Evolutionary conservation across 2,329 filamentous ascomycete genomes (phyloP).

Genomic region (Apiospora phragmitis): DNA sequence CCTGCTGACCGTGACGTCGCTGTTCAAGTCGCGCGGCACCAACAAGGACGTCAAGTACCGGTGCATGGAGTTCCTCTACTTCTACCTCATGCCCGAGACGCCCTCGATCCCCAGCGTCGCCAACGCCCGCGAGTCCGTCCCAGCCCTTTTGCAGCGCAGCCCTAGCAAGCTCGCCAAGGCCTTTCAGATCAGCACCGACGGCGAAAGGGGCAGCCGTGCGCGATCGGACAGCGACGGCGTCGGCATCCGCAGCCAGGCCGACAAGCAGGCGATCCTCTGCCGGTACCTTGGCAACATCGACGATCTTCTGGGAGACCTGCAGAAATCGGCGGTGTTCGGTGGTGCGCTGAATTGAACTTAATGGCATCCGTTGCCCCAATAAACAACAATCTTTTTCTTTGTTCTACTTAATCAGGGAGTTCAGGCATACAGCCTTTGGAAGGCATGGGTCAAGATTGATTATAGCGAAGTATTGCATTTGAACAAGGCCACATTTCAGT

Average conservation of each 20-base stretch:
- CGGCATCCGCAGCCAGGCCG: conserved; percentile 67
- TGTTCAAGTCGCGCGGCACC: conserved; percentile 88
- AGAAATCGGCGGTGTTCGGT: conserved; percentile 69
- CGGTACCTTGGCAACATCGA: conserved; percentile 80
- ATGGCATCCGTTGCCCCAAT: background rate
- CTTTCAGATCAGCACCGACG: conserved; percentile 35
- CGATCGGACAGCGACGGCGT: conserved; percentile 37
- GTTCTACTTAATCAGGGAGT: background rate
- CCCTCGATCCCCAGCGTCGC: conserved; percentile 55
- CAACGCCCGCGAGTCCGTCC: conserved; percentile 44
- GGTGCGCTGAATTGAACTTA: conserved; percentile 49
- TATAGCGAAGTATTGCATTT: background rate
- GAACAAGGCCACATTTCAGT: background rate
- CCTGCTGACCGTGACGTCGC: conserved; percentile 83
- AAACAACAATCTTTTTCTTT: background rate
- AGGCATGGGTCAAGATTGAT: background rate
- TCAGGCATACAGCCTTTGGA: background rate
- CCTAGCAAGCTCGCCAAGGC: conserved; percentile 67
- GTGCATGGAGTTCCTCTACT: conserved; percentile 96
- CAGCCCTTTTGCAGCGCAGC: conserved; percentile 62
- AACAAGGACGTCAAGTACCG: conserved; percentile 89
- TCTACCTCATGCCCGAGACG: conserved; percentile 95
- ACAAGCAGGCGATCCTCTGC: conserved; percentile 79
- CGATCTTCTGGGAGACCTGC: conserved; percentile 80
- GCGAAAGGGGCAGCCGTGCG: conserved; percentile 31